Percentiles rank a stretch among this genome's conserved stretches.
These are phyloP conservation scores for Fraxinus excelsior DNA, from an alignment of 257 asterid genomes.

Conservation along the genomic window DNA sequence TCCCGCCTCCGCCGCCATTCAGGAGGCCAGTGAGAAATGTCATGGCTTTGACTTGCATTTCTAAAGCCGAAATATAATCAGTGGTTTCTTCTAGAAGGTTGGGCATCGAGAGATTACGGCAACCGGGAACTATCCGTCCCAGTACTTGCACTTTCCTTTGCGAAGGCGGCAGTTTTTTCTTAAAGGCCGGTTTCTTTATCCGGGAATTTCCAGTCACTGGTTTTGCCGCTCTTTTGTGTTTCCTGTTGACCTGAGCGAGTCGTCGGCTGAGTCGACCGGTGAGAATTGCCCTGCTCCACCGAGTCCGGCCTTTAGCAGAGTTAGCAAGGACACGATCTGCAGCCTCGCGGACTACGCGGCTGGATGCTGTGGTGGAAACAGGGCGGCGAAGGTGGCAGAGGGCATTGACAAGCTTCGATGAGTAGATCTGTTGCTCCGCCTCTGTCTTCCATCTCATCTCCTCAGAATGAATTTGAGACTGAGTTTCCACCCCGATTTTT, in stretches of 20 bases:
- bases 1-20: constrained; percentile 34
- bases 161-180: constrained; percentile 52
- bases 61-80: constrained; percentile 79
- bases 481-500: constrained; percentile 38
- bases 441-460: constrained; percentile 53
- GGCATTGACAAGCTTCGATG: constrained; percentile 65
- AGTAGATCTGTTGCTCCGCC: constrained; percentile 61
- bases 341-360: constrained; percentile 59
- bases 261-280: constrained; percentile 63
- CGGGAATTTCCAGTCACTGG: constrained; percentile 29
- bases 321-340: constrained; percentile 76
- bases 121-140: constrained; percentile 80
- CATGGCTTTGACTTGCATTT: constrained; percentile 95
- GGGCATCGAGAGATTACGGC: constrained; percentile 75
- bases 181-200: constrained; percentile 37
- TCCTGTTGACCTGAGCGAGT: constrained; percentile 55
- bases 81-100: constrained; percentile 84
- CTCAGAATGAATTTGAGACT: neutral
- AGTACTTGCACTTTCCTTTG: constrained; percentile 58
- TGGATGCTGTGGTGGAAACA: constrained; percentile 32
- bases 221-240: constrained; percentile 47
- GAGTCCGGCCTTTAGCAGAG: constrained; percentile 67
- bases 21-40: constrained; percentile 64
- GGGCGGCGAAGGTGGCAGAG: constrained; percentile 56
- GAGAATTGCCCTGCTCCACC: constrained; percentile 86